phyloP scores from a whole-genome alignment of 2,329 filamentous ascomycete species.

The Cytospora leucostoma region DNA sequence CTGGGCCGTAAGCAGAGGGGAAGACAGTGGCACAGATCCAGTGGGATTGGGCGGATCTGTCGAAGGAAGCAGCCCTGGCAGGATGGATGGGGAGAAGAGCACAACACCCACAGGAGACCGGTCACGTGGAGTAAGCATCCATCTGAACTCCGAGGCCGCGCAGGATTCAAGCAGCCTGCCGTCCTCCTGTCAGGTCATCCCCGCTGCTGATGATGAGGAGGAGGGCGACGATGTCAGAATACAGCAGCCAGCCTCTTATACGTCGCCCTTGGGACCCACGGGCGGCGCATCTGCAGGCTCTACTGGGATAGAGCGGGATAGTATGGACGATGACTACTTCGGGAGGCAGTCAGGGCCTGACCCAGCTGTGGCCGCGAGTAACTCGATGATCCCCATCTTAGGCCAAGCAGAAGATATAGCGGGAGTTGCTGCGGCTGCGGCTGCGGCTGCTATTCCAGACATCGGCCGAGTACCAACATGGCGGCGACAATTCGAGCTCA shows the following conservation, averaged over 20 bases:
- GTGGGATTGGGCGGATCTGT: conserved; percentile 26
- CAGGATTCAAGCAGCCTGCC: conserved; percentile 19
- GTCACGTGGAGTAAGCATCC: conserved; percentile 37
- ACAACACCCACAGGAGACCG: conserved; percentile 8
- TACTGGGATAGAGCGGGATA: conserved; percentile 5
- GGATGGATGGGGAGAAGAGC: conserved; percentile 32
- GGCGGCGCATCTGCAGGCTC: neutral
- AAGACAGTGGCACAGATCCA: conserved; percentile 24
- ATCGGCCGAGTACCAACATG: conserved; percentile 15
- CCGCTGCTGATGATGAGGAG: conserved; percentile 3
- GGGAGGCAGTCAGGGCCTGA: neutral
- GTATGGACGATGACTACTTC: conserved; percentile 8
- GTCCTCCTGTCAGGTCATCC: conserved; percentile 4
- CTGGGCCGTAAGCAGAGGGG: conserved; percentile 19
- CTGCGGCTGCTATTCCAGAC: conserved; percentile 3
- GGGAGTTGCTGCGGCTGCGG: conserved; percentile 11
- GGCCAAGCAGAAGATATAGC: conserved; percentile 14
- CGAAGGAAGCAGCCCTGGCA: conserved; percentile 20
- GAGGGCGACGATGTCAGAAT: conserved; percentile 13
- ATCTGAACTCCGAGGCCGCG: conserved; percentile 24
- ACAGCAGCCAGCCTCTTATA: neutral
- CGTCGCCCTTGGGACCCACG: conserved; percentile 3
- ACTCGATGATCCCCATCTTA: conserved; percentile 27
- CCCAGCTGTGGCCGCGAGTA: conserved; percentile 26
- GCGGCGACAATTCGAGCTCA: conserved; percentile 21